Base-by-base conservation (phyloP, 1,284 basidiomycete species). In the Erythrobasidium hasegawianum region DNA sequence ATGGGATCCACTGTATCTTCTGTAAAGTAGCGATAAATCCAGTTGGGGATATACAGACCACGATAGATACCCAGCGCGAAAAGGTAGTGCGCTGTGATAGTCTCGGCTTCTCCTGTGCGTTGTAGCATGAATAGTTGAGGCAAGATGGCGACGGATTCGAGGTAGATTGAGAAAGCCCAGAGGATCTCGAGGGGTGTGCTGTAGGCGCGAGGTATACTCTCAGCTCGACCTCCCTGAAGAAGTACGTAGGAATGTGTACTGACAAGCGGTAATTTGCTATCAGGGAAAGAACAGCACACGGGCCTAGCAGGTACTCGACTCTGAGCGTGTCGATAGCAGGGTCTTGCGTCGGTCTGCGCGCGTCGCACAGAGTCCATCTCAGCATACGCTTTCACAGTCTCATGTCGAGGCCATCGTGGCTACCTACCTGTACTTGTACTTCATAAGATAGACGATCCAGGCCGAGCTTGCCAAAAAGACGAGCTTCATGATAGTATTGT, bases 121-220 rank as follows among this genome's bases (percentile, higher is more conserved):
- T 97, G 94, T 50, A 99, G 84, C 88, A 99, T 91, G 81, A 99
- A 97, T 65, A 99, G 81, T 77, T 98, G 95, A 1, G 96, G 96
- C 58, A 99, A 84, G 75, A 98, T 97, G 18, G 94, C 95, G 69
- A 97, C 90, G 22, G 88, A 81, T 80, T 99, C 96, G 68, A 97
- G 84, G 84, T 91, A 98, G 80, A 98, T 97, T 71, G 91, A 95
- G 82, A 97, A 98, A 0, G 91, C 85, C 95, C 95, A 98, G 47
- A 91, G 79, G 71, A 97, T 79, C 73, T 96, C 92, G 59, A 82
- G 79, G 59, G 85, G 68, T 22, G 80, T 81, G 81, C 75, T 75
- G 59, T 27, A 45, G 26, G 54, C 26, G 29, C 41, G 45, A 24
- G 13, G 29, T 14, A 64, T 45, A n/a, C n/a, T n/a, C n/a, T n/a